Base-by-base conservation (phyloP, 2,329 filamentous ascomycete species). In the Gaeumannomyces sp. region DNA sequence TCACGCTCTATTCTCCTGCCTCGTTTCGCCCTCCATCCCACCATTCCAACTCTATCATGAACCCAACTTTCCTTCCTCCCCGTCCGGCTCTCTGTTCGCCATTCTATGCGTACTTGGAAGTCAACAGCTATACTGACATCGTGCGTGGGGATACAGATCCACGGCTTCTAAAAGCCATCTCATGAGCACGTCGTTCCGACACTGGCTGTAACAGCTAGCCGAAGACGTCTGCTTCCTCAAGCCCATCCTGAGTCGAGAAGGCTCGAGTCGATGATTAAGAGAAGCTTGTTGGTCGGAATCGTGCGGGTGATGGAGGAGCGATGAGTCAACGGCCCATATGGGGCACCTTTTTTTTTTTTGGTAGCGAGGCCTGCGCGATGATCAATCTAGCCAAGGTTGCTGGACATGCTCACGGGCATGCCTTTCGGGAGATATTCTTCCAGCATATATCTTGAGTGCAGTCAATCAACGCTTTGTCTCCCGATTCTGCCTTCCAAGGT, bases 121-220 rank as follows among this genome's bases (percentile, higher is more conserved):
- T 25, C n/a, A 22, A 8, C 45, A 53, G 6, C 25, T 22, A 4
- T 53, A 53, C n/a, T 53, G 8, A 53, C 45, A 3, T 25, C 19
- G 10, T 53, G 22, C 25, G 45, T 11, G 22, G 6, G 19, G 45
- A 25, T 25, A n/a, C 22, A 53, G 61, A 56, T 62, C 28, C 61
- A 62, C 61, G 61, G 61, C 53, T 62, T 62, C 45, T 62, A 62
- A 27, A 22, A 13, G 38, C 57, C 61, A 62, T 25, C 61, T 29
- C 19, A 31, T 13, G 27, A 22, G 6, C 69, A 76, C 59, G 77
- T 7, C 45, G 45, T 53, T 53, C 45, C 45, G 45, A 11, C n/a
- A 53, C 45, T 53, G 45, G 45, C 45, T 53, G 7, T 22, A 7
- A n/a, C 45, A 25, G 45, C 22, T 4, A 25, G 45, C 22, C 7